Conservation (phyloP, 1,139 yeast genomes). For the Hanseniaspora gamundiae region DNA sequence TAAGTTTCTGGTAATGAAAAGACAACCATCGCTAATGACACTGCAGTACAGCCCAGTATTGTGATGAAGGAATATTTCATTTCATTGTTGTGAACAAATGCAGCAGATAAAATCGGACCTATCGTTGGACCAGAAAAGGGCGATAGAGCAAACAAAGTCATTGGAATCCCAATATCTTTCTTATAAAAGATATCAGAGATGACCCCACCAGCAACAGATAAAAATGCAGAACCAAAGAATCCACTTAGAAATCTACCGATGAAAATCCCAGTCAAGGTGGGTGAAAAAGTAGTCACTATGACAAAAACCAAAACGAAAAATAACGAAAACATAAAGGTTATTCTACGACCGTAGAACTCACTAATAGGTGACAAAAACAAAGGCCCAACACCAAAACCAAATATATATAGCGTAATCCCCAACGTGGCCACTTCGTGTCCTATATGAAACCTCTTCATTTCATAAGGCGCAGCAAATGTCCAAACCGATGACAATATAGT, state of each 20-base stretch:
- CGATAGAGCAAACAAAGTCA: slow-evolving; percentile 57
- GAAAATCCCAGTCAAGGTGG: slow-evolving; percentile 47
- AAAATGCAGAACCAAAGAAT: slow-evolving; percentile 55
- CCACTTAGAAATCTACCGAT: slow-evolving; percentile 61
- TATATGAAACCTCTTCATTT: slow-evolving; percentile 37
- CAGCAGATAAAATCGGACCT: slow-evolving; percentile 60
- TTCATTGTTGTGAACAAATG: slow-evolving; percentile 38
- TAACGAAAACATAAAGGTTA: slow-evolving; percentile 51
- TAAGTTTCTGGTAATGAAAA: slow-evolving; percentile 61
- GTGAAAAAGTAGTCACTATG: slow-evolving; percentile 54
- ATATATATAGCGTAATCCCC: slow-evolving; percentile 55
- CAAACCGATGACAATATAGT: slow-evolving; percentile 45
- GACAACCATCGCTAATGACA: slow-evolving; percentile 35
- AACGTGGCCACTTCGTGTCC: slow-evolving; percentile 48
- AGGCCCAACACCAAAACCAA: slow-evolving; percentile 72
- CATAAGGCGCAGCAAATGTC: slow-evolving; percentile 40
- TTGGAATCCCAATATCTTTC: slow-evolving; percentile 51
- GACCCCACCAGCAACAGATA: slow-evolving; percentile 72
- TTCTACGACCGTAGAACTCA: slow-evolving; percentile 63
- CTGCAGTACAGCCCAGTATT: slow-evolving; percentile 54
- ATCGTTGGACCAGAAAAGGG: slow-evolving; percentile 68
- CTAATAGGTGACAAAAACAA: slow-evolving; percentile 68
- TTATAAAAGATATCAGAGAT: slow-evolving; percentile 52
- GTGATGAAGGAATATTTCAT: slow-evolving; percentile 54
- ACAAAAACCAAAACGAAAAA: slow-evolving; percentile 48